Evolutionary conservation across 2,329 filamentous ascomycete genomes (phyloP).

Genomic region (Fusarium armeniacum): DNA sequence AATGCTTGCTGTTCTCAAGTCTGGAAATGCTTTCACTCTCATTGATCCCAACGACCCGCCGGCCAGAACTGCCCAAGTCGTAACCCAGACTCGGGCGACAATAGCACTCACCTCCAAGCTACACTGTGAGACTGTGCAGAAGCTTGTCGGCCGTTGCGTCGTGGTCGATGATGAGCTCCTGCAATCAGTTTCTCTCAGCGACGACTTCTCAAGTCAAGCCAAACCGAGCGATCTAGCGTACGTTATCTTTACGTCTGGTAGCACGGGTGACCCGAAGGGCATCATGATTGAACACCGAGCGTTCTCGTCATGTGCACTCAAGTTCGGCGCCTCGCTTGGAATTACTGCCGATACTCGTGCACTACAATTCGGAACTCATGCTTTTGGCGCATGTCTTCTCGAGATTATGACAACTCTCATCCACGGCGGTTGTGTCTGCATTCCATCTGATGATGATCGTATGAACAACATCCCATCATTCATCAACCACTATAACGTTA

Average conservation of each 20-base stretch:
- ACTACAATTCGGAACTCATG: constrained; percentile 37
- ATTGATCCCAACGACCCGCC: constrained; percentile 14
- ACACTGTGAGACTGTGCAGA: neutral
- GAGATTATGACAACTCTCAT: constrained; percentile 36
- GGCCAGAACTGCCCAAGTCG: neutral
- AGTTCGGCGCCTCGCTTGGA: neutral
- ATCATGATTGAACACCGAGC: constrained; percentile 16
- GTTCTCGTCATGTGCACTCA: constrained; percentile 4
- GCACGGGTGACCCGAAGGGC: constrained; percentile 43
- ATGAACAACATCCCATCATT: constrained; percentile 40
- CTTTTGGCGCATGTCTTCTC: constrained; percentile 36
- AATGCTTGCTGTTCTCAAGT: constrained; percentile 23
- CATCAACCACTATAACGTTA: constrained; percentile 20
- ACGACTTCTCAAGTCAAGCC: accelerated
- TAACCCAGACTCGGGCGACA: constrained; percentile 1
- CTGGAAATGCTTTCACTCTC: constrained; percentile 10
- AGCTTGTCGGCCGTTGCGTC: neutral
- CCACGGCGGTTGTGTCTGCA: constrained; percentile 35
- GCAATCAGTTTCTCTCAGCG: neutral
- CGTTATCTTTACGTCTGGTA: constrained; percentile 45
- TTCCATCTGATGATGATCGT: constrained; percentile 43
- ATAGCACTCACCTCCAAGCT: constrained; percentile 11
- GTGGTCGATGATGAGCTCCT: constrained; percentile 3
- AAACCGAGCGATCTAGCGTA: constrained; percentile 9
- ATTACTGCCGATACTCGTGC: constrained; percentile 16